These are phyloP conservation scores for Naganishia randhawae DNA, from an alignment of 768 basidiomycete genomes.

Conservation along the genomic window DNA sequence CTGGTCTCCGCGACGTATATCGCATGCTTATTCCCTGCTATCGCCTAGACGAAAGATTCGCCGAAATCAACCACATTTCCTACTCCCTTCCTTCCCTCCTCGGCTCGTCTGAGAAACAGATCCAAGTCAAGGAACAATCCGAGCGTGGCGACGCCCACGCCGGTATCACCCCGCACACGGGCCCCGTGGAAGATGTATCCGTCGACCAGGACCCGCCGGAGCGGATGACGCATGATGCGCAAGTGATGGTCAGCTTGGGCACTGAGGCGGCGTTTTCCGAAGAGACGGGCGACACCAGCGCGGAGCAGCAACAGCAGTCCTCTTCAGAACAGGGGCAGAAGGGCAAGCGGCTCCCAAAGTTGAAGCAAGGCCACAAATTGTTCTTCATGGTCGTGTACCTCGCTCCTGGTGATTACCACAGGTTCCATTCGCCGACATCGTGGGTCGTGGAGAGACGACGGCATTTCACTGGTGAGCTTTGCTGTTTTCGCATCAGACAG, in stretches of 20 bases:
- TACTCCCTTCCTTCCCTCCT: conserved; percentile 89
- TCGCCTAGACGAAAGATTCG: conserved; percentile 70
- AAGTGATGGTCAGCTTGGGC: conserved; percentile 57
- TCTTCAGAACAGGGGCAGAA: conserved; percentile 3
- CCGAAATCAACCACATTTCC: conserved; percentile 92
- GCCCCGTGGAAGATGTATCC: conserved; percentile 51
- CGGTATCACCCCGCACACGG: conserved; percentile 48
- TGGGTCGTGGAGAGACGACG: conserved; percentile 96
- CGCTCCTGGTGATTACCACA: conserved; percentile 96
- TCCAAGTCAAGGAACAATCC: conserved; percentile 29
- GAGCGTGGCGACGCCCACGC: background rate
- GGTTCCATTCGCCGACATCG: conserved; percentile 90
- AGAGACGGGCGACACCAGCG: background rate
- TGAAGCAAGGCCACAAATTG: conserved; percentile 73
- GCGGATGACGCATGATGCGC: conserved; percentile 63
- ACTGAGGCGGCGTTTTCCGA: conserved; percentile 11
- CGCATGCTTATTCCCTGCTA: background rate
- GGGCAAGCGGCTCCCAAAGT: conserved; percentile 47
- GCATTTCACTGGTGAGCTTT: conserved; percentile 79
- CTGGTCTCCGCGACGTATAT: background rate
- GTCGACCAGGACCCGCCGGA: conserved; percentile 39
- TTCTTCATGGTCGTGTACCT: conserved; percentile 96
- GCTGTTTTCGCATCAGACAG: background rate
- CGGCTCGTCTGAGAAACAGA: conserved; percentile 53
- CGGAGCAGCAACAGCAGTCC: background rate